These are phyloP conservation scores for Monilinia polystroma DNA, from an alignment of 2,329 filamentous ascomycete species.

Conservation along the genomic window DNA sequence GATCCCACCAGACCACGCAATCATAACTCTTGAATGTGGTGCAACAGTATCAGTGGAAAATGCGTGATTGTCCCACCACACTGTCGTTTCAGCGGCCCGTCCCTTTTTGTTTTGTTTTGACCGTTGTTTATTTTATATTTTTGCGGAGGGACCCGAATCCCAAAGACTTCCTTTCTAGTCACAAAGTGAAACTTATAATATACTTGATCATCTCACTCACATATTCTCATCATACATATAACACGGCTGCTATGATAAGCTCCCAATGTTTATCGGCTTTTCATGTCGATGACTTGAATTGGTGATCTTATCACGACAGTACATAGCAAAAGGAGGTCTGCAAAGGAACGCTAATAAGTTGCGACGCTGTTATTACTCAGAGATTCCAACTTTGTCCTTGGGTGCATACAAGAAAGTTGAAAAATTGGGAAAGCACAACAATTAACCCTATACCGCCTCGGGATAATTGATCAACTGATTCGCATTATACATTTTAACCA, in stretches of 20 bases:
- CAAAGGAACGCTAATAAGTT: not conserved
- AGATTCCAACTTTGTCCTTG: not conserved
- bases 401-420: not conserved
- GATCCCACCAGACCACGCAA: not conserved
- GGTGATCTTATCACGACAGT: not conserved
- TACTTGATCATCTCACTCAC: not conserved
- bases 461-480: not conserved
- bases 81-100: not conserved
- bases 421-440: not conserved
- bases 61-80: not conserved
- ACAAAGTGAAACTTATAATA: not conserved
- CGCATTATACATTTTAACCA: not conserved
- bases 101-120: not conserved
- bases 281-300: conserved; percentile 3
- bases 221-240: conserved; percentile 1
- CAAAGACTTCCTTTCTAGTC: not conserved
- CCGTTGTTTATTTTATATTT: not conserved
- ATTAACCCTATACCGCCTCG: not conserved
- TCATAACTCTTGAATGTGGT: not conserved
- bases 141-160: not conserved
- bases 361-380: not conserved
- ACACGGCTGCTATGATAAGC: not conserved
- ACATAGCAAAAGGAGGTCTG: not conserved
- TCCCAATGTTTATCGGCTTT: not conserved
- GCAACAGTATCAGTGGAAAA: conserved; percentile 6